Base-by-base conservation (phyloP, 2,329 filamentous ascomycete species). In the Aspergillus sp. region DNA sequence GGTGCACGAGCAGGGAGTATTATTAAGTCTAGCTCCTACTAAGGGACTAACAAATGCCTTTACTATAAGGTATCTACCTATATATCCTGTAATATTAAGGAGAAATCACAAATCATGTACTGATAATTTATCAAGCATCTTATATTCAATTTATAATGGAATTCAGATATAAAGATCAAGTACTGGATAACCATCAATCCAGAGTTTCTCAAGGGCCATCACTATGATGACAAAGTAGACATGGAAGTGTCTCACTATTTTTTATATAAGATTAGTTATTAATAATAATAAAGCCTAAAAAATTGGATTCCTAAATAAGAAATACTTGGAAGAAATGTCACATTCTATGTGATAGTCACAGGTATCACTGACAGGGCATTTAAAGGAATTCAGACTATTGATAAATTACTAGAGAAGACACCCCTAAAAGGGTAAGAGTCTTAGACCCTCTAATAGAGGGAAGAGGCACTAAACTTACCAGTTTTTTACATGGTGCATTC, bases 161-260 rank as follows among this genome's bases (percentile, higher is more conserved):
- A 33, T 40, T 34, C 9, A 49, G 48, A 45, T 5, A 51, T 49
- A 33, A 43, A 37, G 40, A 36, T 36, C 34, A 27, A 36, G n/a
- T 9, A 26, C 9, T 36, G 34, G 34, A 26, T 36, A 27, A 26
- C 13, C 9, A 26, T 36, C 7, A 11, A 36, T 36, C 49, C 46
- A 3, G 19, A 53, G 31, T 40, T 40, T 5, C 31, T 40, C 2
- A 40, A 40, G 27, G 39, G 31, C 37, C 9, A 26, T 30, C 26
- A n/a, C 31, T 40, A 40, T 12, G 6, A 31, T 13, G 9, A 40
- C 26, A n/a, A 40, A 26, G 10, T 2, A 3, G 10, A 27, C 1
- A 11, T 34, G 5, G 33, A 27, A 27, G 31, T 33, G 19, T 27
- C 9, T 19, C 19, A 28, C 31, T 29, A 28, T 39, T 19, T 39